Base-by-base conservation (phyloP, 2,329 filamentous ascomycete genomes). In the Talaromyces sp. region DNA sequence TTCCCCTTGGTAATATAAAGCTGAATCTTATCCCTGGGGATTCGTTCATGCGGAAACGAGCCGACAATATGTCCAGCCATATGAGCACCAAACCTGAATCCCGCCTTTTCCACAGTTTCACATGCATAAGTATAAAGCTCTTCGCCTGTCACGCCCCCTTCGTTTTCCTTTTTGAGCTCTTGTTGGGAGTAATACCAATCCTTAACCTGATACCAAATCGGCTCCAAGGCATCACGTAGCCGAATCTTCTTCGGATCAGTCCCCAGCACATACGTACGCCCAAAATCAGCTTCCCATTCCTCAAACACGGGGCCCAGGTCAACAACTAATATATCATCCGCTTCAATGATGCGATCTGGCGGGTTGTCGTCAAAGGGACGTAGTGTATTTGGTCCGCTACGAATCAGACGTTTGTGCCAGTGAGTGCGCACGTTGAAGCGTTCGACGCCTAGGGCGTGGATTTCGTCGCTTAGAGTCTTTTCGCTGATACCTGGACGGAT, bases 281-380 rank as follows among this genome's bases (percentile, higher is more conserved):
- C 79, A 58, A 81, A 81, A 60, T 81, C 80, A 5, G 80, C 80
- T 63, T 82, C 80, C 77, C 77, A 82, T 0, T 70, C 72, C 53
- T 80, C 79, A 57, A 82, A 81, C 0, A 81, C 78, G 0, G 80
- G 79, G 0, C 80, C 80, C 1, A 82, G 69, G 60, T 82, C 80
- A 35, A 82, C 75, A 57, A 79, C 75, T 2, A 82, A 66, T 51
- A 82, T 81, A 57, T 82, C 80, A 54, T 80, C 78, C 2, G 67
- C 63, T 60, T 77, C 62, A 50, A 82, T 76, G 33, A 75, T 65
- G 3, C 79, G 77, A 61, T 81, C 78, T 0, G 78, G 77, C 0
- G 79, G 78, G 63, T 80, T 80, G 2, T 80, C 79, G 3, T 69
- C 66, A 56, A 79, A 81, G 0, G 79, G 79, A 1, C 66, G 60